Percentiles rank a stretch among this genome's conserved stretches.
Evolutionary conservation across 306 rosid genomes (phyloP).

Genomic region (Albizia julibrissin): DNA sequence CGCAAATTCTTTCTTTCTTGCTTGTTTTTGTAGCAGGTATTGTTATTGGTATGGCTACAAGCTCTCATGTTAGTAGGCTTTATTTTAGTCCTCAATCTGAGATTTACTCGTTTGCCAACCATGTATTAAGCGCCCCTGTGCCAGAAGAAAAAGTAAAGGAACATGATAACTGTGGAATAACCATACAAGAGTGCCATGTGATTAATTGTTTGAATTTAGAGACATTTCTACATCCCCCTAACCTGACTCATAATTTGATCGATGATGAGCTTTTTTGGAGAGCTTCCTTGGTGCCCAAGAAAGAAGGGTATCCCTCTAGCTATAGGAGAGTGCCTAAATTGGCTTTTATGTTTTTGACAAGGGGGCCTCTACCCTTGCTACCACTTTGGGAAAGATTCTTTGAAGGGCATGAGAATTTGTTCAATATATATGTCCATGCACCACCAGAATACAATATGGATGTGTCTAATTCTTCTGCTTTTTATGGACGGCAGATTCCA

Average conservation of each 20-base stretch:
- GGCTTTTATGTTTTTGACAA: conserved; percentile 90
- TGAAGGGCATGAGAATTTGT: conserved; percentile 55
- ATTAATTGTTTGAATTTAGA: conserved; percentile 42
- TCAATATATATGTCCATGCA: conserved; percentile 73
- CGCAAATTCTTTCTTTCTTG: conserved; percentile 57
- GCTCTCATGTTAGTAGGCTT: conserved; percentile 56
- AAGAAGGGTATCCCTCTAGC: conserved; percentile 45
- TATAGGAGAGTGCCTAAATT: conserved; percentile 65
- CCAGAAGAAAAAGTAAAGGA: conserved; percentile 27
- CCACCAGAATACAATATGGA: conserved; percentile 58
- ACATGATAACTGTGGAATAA: conserved; percentile 26
- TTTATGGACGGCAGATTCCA: conserved; percentile 74
- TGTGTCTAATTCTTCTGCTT: conserved; percentile 65
- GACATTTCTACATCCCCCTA: conserved; percentile 47
- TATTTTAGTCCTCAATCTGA: conserved; percentile 51
- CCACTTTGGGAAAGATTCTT: conserved; percentile 97
- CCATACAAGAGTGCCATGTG: conserved; percentile 29
- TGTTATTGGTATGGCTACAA: conserved; percentile 71
- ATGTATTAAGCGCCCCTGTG: conserved; percentile 28
- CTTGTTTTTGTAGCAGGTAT: conserved; percentile 82
- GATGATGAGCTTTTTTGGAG: conserved; percentile 88
- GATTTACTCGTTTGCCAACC: conserved; percentile 41
- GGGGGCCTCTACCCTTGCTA: conserved; percentile 85
- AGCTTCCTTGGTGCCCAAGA: conserved; percentile 73
- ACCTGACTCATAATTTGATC: conserved; percentile 54